Conservation (phyloP, 2,329 filamentous ascomycete species). For the Falciphora oryzae region DNA sequence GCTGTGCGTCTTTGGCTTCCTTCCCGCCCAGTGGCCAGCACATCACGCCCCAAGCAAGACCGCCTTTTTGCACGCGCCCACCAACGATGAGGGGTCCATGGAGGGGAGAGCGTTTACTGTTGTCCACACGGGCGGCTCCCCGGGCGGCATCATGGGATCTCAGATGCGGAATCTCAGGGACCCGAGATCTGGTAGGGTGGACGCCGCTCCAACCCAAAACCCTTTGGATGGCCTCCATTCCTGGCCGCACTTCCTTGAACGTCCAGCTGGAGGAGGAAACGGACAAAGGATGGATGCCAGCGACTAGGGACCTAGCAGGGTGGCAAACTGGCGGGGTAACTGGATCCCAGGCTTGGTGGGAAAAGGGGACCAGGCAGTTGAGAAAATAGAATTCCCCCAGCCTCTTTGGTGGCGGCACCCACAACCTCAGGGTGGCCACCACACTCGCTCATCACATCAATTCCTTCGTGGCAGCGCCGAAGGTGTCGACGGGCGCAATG, state of each 20-base stretch:
- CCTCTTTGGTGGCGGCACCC: too few species aligned
- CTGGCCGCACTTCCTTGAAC: too few species aligned
- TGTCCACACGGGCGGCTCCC: constrained; percentile 3
- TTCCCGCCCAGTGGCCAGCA: not conserved
- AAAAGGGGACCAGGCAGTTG: not conserved
- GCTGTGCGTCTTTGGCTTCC: not conserved
- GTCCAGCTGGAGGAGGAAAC: too few species aligned
- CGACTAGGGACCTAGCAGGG: too few species aligned
- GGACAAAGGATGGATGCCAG: too few species aligned
- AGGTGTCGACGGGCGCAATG: not conserved
- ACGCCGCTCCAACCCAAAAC: not conserved
- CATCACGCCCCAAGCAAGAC: not conserved
- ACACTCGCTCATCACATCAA: not conserved
- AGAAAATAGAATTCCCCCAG: too few species aligned
- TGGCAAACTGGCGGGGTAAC: not conserved
- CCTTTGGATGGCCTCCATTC: not conserved
- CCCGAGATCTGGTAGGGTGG: not conserved
- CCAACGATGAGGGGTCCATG: not conserved
- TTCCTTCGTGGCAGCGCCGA: not conserved
- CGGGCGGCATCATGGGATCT: not conserved
- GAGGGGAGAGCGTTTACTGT: not conserved
- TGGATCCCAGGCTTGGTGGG: not conserved
- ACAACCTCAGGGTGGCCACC: too few species aligned
- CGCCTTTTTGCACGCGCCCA: not conserved
- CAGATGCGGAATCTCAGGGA: not conserved